Conservation (phyloP, 2,329 filamentous ascomycete genomes). For the Pestalotiopsis fici region DNA sequence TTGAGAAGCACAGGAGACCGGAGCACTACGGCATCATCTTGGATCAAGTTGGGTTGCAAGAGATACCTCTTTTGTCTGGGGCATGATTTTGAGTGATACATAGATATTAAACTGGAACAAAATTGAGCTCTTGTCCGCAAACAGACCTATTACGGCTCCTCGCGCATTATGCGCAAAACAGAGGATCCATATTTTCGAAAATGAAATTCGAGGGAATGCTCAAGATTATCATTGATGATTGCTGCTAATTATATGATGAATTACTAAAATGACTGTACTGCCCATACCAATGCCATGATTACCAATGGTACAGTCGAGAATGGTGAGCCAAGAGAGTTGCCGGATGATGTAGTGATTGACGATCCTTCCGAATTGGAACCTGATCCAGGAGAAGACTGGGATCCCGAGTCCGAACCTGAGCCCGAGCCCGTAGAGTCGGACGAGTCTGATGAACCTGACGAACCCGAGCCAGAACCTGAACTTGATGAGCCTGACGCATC, state of each 20-base stretch:
- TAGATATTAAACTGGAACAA: not conserved
- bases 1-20: slow-evolving; percentile 41
- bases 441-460: not conserved
- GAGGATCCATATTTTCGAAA: not conserved
- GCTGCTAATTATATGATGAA: not conserved
- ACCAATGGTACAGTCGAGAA: not conserved
- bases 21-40: slow-evolving; percentile 42
- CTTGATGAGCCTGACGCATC: not conserved
- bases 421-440: not conserved
- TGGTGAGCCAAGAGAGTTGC: not conserved
- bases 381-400: not conserved
- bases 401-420: not conserved
- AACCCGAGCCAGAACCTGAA: not conserved
- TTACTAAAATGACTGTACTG: not conserved
- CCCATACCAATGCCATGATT: not conserved
- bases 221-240: not conserved
- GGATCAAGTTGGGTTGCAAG: slow-evolving; percentile 35
- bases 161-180: no score
- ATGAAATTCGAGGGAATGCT: not conserved
- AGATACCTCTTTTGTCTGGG: not conserved
- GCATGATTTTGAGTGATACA: not conserved
- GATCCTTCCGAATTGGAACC: not conserved
- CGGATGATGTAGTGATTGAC: not conserved
- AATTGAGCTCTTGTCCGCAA: not conserved
- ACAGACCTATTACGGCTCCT: not conserved